These are phyloP conservation scores for Triticum turgidum DNA, from an alignment of 176 grass and related monocot genomes.

Conservation along the genomic window DNA sequence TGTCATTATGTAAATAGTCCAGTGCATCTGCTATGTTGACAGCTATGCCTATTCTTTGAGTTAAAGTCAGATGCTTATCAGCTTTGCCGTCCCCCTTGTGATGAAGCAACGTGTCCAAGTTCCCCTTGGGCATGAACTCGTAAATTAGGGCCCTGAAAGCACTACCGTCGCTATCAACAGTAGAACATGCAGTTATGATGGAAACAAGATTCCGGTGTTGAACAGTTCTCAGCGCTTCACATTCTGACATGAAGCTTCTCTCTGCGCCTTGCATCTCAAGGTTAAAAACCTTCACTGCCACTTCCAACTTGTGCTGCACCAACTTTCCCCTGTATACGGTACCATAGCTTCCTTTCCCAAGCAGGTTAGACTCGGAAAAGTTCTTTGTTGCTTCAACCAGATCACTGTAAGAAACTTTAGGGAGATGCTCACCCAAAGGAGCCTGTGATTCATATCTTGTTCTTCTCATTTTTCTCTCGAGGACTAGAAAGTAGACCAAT, in stretches of 20 bases:
- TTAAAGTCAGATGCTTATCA: background rate
- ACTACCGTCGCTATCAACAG: background rate
- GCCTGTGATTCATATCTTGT: too few species aligned
- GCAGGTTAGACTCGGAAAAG: conserved; percentile 30
- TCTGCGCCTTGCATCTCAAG: conserved; percentile 27
- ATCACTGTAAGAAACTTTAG: conserved; percentile 30
- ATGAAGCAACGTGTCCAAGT: background rate
- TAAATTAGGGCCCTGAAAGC: background rate
- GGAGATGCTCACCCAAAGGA: background rate
- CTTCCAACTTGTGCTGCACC: background rate
- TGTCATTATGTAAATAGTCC: background rate
- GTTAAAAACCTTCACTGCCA: conserved; percentile 54
- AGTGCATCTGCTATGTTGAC: background rate
- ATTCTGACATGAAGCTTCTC: conserved; percentile 26
- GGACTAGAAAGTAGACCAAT: background rate
- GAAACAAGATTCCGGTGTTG: conserved; percentile 46
- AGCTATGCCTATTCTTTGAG: background rate
- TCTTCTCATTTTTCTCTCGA: background rate
- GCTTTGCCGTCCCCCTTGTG: background rate
- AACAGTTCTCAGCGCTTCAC: conserved; percentile 22
- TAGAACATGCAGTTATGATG: conserved; percentile 42
- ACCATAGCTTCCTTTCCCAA: conserved; percentile 49
- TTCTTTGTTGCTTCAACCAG: conserved; percentile 31
- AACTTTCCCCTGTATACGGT: conserved; percentile 47
- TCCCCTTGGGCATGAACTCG: background rate